Evolutionary conservation across 1,284 basidiomycete genomes (phyloP), one percentile per base, ranked within the genome.

Genomic region (Kalmanozyma brasiliensis): DNA sequence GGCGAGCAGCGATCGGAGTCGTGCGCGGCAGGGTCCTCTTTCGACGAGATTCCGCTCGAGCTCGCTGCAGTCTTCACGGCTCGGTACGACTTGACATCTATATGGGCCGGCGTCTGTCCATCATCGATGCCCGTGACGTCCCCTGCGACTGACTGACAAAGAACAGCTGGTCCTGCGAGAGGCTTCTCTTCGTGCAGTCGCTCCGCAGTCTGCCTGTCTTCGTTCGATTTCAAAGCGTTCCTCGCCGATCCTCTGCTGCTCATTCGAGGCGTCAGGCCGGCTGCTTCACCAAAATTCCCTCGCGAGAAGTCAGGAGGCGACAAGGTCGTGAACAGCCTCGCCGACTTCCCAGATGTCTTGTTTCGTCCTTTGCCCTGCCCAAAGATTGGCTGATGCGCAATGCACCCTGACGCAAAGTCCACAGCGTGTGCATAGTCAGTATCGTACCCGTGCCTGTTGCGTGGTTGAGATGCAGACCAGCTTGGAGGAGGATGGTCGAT

Each of bases 361-460:
- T 35, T 36, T 8, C 14, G 30, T 35, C 38, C 47, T 38, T 49
- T 56, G 23, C 26, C 44, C 13, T 45, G 37, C 30, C 40, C 8
- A 29, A 53, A 67, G 11, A 67, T 24, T 11, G 64, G 57, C 34
- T 67, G 51, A 22, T 60, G 53, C 48, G 57, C 52, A 7, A 67
- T 60, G 33, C 64, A 60, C 0, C 64, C 64, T 0, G 52, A 57
- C 5, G 52, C 44, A 33, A 57, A 41, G 23, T 67, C 64, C 2
- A 48, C 62, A 6, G 53, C 29, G 8, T 41, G 48, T 20, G 38
- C 26, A 22, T 59, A 60, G 6, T 20, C 44, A 4, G 40, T 4
- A 0, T 42, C 57, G 13, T 61, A 61, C 3, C 49, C 55, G 20
- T 41, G 45, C 22, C 46, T 30, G 14, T 29, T 29, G 33, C 36